Percentiles rank a stretch among this genome's conserved stretches.
Evolutionary conservation across 2,329 filamentous ascomycete genomes (phyloP).

Genomic region (Biscogniauxia mediterranea): DNA sequence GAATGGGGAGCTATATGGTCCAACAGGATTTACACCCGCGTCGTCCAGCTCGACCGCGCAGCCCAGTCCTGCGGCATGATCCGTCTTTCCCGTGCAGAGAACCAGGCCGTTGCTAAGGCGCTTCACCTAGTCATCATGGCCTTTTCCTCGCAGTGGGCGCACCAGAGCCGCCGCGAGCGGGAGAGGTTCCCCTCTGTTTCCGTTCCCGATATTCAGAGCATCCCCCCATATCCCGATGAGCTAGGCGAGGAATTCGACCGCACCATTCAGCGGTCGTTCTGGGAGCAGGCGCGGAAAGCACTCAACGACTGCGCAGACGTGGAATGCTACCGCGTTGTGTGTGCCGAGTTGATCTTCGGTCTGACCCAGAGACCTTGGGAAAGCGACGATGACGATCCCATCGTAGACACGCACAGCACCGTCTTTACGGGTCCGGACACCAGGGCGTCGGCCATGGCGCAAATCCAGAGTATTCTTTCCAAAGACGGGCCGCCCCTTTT

Average conservation of each 20-base stretch:
- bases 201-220: conserved; percentile 3
- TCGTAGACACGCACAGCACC: not conserved
- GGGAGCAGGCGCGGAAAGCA: conserved; percentile 11
- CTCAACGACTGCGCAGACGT: not conserved
- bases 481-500: conserved; percentile 34
- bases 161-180: conserved; percentile 32
- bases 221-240: conserved; percentile 1
- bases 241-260: conserved; percentile 20
- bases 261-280: conserved; percentile 1
- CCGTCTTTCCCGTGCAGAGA: conserved; percentile 39
- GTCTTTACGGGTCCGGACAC: not conserved
- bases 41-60: conserved; percentile 46
- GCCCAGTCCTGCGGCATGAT: conserved; percentile 41
- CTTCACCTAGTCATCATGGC: conserved; percentile 50
- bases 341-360: conserved; percentile 10
- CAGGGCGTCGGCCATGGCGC: not conserved
- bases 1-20: conserved; percentile 42
- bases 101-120: conserved; percentile 43
- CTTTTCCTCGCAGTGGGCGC: conserved; percentile 52
- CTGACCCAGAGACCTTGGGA: conserved; percentile 8
- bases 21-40: conserved; percentile 50
- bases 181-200: conserved; percentile 12
- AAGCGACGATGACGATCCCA: conserved; percentile 1
- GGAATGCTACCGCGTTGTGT: conserved; percentile 4
- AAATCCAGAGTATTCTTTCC: conserved; percentile 18